Conservation (phyloP, 352 stramenopile genomes). For the Pythium utonaiense region DNA sequence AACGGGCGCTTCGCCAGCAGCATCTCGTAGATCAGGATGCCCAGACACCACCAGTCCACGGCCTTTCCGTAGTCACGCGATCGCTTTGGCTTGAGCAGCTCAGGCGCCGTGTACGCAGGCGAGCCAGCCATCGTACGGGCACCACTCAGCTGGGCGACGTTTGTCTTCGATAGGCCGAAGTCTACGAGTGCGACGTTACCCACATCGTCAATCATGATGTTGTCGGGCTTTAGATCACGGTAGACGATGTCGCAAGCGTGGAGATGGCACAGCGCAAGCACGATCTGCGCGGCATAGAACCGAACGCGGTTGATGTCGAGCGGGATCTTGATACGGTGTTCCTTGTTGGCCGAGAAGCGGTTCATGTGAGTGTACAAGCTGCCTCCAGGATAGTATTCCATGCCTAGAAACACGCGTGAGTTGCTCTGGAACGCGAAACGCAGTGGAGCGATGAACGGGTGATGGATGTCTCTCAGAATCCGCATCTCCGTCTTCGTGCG, state of each 20-base stretch:
- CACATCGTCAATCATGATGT: constrained; percentile 87
- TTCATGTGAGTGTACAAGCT: constrained; percentile 85
- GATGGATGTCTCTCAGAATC: constrained; percentile 71
- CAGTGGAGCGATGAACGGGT: constrained; percentile 78
- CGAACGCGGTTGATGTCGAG: constrained; percentile 67
- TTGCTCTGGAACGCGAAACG: constrained; percentile 87
- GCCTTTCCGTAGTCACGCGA: constrained; percentile 85
- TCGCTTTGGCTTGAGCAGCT: constrained; percentile 74
- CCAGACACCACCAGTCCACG: constrained; percentile 91
- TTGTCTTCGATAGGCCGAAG: constrained; percentile 84
- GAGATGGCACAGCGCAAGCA: constrained; percentile 84
- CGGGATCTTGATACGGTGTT: constrained; percentile 82
- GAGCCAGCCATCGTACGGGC: constrained; percentile 77
- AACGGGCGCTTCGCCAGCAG: constrained; percentile 87
- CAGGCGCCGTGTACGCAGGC: constrained; percentile 81
- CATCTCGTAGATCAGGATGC: constrained; percentile 89
- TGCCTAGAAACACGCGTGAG: constrained; percentile 73
- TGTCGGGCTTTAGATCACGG: constrained; percentile 86
- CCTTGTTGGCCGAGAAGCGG: constrained; percentile 89
- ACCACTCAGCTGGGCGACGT: constrained; percentile 46
- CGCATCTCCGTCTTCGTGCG: constrained; percentile 70
- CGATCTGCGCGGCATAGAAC: constrained; percentile 87
- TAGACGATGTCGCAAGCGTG: constrained; percentile 86
- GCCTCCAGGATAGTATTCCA: constrained; percentile 85
- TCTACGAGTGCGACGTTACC: constrained; percentile 88